Evolutionary conservation across 1,284 basidiomycete genomes (phyloP).

Genomic region (Rugosomyces carneus): DNA sequence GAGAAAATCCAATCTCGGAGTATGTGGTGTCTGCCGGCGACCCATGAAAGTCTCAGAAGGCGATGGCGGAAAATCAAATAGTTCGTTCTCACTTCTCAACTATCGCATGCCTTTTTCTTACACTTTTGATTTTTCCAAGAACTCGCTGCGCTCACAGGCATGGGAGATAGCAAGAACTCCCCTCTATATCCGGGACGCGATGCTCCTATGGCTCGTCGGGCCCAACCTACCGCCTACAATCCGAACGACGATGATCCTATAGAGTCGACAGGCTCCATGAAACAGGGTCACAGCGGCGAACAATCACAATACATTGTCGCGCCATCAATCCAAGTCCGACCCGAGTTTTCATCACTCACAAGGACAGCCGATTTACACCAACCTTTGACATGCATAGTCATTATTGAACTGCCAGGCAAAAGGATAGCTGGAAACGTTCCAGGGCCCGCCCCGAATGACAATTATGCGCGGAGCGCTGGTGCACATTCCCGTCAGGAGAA

Average conservation of each 20-base stretch:
- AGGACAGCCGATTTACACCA: slow-evolving; percentile 68
- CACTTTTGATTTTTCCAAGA: slow-evolving; percentile 40
- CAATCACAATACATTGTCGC: slow-evolving; percentile 70
- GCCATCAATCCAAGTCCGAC: slow-evolving; percentile 82
- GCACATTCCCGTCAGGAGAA: slow-evolving; percentile 28
- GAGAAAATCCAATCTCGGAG: slow-evolving; percentile 78
- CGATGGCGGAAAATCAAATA: slow-evolving; percentile 77
- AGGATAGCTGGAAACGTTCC: slow-evolving; percentile 51
- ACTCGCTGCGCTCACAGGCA: slow-evolving; percentile 83
- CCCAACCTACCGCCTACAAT: slow-evolving; percentile 38
- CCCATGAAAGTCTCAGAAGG: slow-evolving; percentile 92
- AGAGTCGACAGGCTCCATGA: slow-evolving; percentile 50
- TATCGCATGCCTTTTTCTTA: slow-evolving; percentile 6
- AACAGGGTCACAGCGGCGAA: slow-evolving; percentile 41
- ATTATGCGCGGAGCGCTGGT: slow-evolving; percentile 29
- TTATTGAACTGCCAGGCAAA: slow-evolving; percentile 82
- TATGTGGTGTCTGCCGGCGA: slow-evolving; percentile 93
- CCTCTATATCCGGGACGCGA: slow-evolving; percentile 65
- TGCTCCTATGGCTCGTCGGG: slow-evolving; percentile 40
- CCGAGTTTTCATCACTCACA: slow-evolving; percentile 81
- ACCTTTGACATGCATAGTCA: slow-evolving; percentile 84
- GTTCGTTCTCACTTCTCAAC: slow-evolving; percentile 44
- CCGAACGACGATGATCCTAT: slow-evolving; percentile 78
- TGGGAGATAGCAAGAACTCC: slow-evolving; percentile 57
- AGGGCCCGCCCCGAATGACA: slow-evolving; percentile 50